These are phyloP conservation scores for Anisogramma anomala DNA, from an alignment of 2,329 filamentous ascomycete species.

Conservation along the genomic window DNA sequence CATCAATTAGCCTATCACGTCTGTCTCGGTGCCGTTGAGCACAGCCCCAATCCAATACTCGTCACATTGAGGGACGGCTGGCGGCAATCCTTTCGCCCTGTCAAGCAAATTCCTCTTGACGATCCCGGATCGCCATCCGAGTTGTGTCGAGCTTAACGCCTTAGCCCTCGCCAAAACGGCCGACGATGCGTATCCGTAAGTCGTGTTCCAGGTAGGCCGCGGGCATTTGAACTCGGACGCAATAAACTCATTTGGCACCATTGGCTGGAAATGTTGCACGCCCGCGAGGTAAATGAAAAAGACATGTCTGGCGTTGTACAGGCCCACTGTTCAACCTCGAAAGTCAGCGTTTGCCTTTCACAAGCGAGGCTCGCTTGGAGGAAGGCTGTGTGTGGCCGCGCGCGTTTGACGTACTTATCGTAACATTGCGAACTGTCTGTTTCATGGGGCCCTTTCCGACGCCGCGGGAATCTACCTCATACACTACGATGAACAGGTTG, in stretches of 20 bases:
- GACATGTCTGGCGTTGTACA: conserved; percentile 24
- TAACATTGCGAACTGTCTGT: neutral
- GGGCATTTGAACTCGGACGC: conserved; percentile 25
- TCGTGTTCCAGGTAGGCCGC: conserved; percentile 17
- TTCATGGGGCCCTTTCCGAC: neutral
- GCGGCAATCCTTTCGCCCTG: neutral
- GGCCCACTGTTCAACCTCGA: conserved; percentile 19
- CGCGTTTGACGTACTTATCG: neutral
- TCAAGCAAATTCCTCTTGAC: neutral
- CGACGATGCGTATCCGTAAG: neutral
- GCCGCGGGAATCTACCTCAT: conserved; percentile 16
- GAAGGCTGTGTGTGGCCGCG: too few relatives aligned
- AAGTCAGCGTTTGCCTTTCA: too few relatives aligned
- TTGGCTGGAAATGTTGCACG: conserved; percentile 22
- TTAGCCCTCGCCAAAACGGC: neutral
- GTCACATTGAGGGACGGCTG: neutral
- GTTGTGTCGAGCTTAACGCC: neutral
- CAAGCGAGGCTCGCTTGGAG: too few relatives aligned
- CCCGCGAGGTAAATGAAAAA: conserved; percentile 20
- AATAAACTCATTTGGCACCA: conserved; percentile 23
- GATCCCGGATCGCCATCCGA: too few relatives aligned
- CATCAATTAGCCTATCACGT: neutral
- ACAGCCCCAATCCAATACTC: neutral
- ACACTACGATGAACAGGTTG: conserved; percentile 23
- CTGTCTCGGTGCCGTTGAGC: neutral